A percentile compares a stretch with the other conserved stretches of the same genome.
phyloP scores from a whole-genome alignment of 2,329 filamentous ascomycete genomes.

The Plectosphaerella sp. region DNA sequence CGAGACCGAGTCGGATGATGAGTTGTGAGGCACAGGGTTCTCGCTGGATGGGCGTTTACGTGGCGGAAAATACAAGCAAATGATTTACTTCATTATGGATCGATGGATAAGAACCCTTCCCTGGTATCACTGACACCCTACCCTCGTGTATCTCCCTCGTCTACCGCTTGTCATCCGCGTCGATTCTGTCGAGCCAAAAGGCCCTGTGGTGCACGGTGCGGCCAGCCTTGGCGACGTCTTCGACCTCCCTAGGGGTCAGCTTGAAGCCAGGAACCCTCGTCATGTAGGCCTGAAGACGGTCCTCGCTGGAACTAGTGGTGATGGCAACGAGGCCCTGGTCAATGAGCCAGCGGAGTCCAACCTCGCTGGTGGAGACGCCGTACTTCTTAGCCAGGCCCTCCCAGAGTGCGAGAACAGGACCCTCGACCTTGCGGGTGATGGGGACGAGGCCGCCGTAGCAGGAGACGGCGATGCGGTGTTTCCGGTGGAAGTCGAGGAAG shows the following conservation, averaged over 20 bases:
- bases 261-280: slow-evolving; percentile 48
- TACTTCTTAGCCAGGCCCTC: slow-evolving; percentile 52
- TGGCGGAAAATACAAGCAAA: neutral
- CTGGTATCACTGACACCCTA: neutral
- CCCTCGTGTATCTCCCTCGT: neutral
- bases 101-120: neutral
- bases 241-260: slow-evolving; percentile 54
- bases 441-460: slow-evolving; percentile 54
- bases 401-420: slow-evolving; percentile 50
- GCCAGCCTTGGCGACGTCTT: slow-evolving; percentile 51
- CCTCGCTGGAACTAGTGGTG: slow-evolving; percentile 56
- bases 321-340: slow-evolving; percentile 56
- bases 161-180: slow-evolving; percentile 43
- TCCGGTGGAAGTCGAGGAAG: slow-evolving; percentile 52
- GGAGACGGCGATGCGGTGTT: slow-evolving; percentile 51
- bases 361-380: slow-evolving; percentile 48
- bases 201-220: slow-evolving; percentile 56
- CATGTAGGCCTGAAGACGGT: slow-evolving; percentile 53
- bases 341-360: slow-evolving; percentile 56
- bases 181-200: slow-evolving; percentile 54
- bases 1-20: slow-evolving; percentile 54
- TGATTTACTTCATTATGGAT: neutral
- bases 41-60: neutral
- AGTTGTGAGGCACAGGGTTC: slow-evolving; percentile 30
- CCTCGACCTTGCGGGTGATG: slow-evolving; percentile 37